Conservation (phyloP, 139 green algal species). For the Coccomyxa sp. region DNA sequence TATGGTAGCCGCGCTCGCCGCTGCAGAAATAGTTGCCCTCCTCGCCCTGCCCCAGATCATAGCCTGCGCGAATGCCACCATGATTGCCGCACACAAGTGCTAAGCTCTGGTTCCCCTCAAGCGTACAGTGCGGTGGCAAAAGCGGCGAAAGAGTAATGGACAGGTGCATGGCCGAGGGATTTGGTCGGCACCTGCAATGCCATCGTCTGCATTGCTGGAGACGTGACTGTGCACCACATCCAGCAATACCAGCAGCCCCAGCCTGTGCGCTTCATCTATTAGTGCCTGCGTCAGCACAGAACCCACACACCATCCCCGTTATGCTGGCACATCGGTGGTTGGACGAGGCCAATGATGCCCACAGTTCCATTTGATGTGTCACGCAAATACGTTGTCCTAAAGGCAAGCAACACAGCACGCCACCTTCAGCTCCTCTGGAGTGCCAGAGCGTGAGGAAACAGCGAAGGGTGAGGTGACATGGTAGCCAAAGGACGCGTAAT, state of each 20-base stretch:
- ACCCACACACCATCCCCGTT: not conserved
- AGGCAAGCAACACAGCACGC: too few species aligned
- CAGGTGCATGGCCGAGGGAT: too few species aligned
- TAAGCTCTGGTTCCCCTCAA: too few species aligned
- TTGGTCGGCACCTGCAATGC: slow-evolving; percentile 59
- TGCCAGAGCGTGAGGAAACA: slow-evolving; percentile 67
- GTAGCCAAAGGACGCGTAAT: slow-evolving; percentile 93
- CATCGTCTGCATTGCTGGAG: slow-evolving; percentile 80
- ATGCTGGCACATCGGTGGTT: too few species aligned
- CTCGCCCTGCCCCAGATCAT: slow-evolving; percentile 80
- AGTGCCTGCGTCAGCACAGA: slow-evolving; percentile 40
- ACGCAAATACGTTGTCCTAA: too few species aligned
- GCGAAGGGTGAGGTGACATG: slow-evolving; percentile 94
- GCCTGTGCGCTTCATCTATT: slow-evolving; percentile 84
- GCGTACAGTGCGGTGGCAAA: too few species aligned
- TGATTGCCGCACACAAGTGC: not conserved
- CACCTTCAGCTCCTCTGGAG: slow-evolving; percentile 88
- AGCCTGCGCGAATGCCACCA: slow-evolving; percentile 40
- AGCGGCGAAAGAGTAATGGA: too few species aligned
- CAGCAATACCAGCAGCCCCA: slow-evolving; percentile 87
- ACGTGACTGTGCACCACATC: slow-evolving; percentile 94
- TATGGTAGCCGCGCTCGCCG: slow-evolving; percentile 83
- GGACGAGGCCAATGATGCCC: too few species aligned
- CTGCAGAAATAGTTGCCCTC: slow-evolving; percentile 81
- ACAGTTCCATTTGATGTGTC: too few species aligned